Base-by-base conservation (phyloP, 2,329 filamentous ascomycete genomes). In the Dactylellina sp. region DNA sequence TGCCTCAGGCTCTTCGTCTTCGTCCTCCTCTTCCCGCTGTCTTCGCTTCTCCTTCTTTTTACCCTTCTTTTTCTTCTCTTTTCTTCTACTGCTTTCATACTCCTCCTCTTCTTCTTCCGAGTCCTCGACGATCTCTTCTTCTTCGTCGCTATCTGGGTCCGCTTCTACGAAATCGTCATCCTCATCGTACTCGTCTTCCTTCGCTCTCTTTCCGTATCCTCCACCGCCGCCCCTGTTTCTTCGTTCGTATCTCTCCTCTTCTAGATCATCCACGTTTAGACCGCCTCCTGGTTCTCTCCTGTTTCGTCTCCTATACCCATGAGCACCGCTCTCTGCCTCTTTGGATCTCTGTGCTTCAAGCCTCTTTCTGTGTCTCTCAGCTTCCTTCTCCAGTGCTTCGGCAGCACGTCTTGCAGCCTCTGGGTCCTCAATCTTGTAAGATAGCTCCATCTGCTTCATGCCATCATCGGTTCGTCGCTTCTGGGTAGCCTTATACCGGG, bases 361-460 rank as follows among this genome's bases (percentile, higher is more conserved):
- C 72, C 85, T 86, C 78, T 89, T 86, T 63, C 85, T 86, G 7
- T 60, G 71, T 11, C 70, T 75, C 35, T 78, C 76, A 22, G 70
- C 75, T 12, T 78, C 77, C 18, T 71, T 76, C 79, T 88, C 87
- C 16, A 85, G 83, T 14, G 84, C 81, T 78, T 89, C 88, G 9
- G 88, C 88, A 76, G 85, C 83, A 76, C 84, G 84, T 76, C 86
- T 84, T 35, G 85, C 85, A 39, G 87, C 81, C 78, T 89, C 88
- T 1, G 88, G 88, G 76, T 90, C 88, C 16, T 74, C 70, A 12
- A 74, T 66, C 24, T 74, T 74, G 50, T 74, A 74, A 9, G 56
- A 56, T 1, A 74, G 18, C 11, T 74, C 70, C 35, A 74, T 61
- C 35, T 74, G 61, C 18, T 74, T 74, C 47, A 61, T 55, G 76